Evolutionary conservation across 2,329 filamentous ascomycete species (phyloP), one percentile per base, ranked within the genome.

Genomic region (Tolypocladium paradoxum): DNA sequence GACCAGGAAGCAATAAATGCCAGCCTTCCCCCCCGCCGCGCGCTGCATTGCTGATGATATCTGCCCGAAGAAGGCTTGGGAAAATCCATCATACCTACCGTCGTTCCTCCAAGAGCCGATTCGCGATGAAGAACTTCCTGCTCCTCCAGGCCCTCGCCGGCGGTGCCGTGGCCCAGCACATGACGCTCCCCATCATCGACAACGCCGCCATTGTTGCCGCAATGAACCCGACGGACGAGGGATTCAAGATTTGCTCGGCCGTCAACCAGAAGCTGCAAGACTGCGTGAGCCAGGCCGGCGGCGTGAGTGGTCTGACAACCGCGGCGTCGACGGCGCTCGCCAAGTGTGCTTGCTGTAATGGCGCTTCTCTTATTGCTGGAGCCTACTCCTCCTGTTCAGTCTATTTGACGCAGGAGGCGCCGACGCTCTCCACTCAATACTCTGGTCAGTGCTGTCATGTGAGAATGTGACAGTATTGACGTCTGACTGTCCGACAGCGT

Each of bases 341-440:
- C 20, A 52, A 51, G 16, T 68, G 66, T 54, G 66, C 61, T 9
- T 68, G 66, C 54, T 68, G 66, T 40, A 48, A 55, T 38, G 55
- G 55, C 18, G 24, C 52, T 6, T 56, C 51, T 1, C 51, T 57
- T 49, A 52, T 66, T n/a, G 60, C 64, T 50, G 53, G 55, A 11
- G 52, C 59, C 27, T 68, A 63, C 56, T 64, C 62, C 4, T 58
- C 50, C 49, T 68, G 66, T 57, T 62, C 65, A 24, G 53, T 48
- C 37, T 68, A 67, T 52, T 55, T 68, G 27, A 48, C 53, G 14
- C 55, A 58, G 1, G 62, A 64, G 51, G 60, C 56, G 24, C 53
- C 61, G 27, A 50, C 54, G 18, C 52, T 60, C 48, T 55, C 55
- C 8, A 53, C 59, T 14, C 55, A 65, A 47, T 60, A 60, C 38